Evolutionary conservation across 768 basidiomycete genomes (phyloP).

Genomic region (Russula dissimulans): DNA sequence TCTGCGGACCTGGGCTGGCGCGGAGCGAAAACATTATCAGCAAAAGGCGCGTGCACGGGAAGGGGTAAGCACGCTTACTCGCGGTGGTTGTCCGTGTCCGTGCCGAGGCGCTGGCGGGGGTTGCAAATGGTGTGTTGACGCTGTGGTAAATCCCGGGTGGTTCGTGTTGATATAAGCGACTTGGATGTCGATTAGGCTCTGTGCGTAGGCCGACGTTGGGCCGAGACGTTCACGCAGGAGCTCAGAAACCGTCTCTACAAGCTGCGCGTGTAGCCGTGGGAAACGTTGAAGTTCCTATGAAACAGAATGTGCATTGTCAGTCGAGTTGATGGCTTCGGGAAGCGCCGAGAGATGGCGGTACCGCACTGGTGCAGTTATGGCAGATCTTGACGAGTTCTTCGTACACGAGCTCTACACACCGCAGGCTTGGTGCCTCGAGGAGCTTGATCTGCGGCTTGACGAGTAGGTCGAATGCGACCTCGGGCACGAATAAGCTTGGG

Average conservation of each 20-base stretch:
- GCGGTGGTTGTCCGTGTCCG: conserved; percentile 38
- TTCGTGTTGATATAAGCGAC: conserved; percentile 99
- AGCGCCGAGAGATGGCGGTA: conserved; percentile 29
- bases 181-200: conserved; percentile 92
- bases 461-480: conserved; percentile 91
- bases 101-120: conserved; percentile 34
- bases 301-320: background rate
- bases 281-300: conserved; percentile 88
- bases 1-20: conserved; percentile 56
- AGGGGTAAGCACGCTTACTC: conserved; percentile 31
- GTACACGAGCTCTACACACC: conserved; percentile 97
- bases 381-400: conserved; percentile 99
- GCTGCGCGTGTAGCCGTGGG: conserved; percentile 83
- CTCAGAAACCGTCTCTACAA: conserved; percentile 96
- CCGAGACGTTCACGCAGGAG: conserved; percentile 90
- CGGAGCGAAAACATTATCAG: background rate
- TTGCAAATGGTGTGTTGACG: conserved; percentile 53
- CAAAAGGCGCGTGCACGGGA: background rate
- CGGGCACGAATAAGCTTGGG: conserved; percentile 94
- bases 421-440: conserved; percentile 84
- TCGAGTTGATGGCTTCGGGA: background rate
- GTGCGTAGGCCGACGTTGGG: conserved; percentile 94
- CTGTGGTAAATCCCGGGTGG: conserved; percentile 87
- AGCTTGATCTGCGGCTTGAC: conserved; percentile 99
- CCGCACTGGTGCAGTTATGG: conserved; percentile 91